Conservation (phyloP, 257 asterid species). For the Striga asiatica region DNA sequence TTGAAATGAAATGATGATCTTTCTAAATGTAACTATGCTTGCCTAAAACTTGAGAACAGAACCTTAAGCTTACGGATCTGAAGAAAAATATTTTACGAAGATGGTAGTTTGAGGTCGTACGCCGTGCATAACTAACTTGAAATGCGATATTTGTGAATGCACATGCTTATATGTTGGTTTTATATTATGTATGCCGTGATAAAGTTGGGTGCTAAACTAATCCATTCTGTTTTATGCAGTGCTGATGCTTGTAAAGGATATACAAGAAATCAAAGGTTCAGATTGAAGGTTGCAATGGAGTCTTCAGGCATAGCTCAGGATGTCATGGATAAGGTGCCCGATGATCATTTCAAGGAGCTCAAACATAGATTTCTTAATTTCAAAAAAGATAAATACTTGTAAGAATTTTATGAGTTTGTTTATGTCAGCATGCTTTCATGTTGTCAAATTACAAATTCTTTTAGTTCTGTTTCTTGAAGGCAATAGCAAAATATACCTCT, state of each 20-base stretch:
- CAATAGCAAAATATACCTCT: no score
- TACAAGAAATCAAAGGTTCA: constrained; percentile 31
- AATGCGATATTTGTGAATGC: no score
- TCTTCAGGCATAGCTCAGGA: constrained; percentile 43
- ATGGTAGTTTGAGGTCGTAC: not conserved
- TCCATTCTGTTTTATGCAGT: constrained; percentile 12
- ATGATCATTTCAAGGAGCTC: constrained; percentile 53
- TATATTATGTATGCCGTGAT: no score
- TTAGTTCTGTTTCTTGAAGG: no score
- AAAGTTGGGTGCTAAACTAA: constrained; percentile 11
- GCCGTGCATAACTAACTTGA: not conserved
- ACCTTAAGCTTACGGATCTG: no score
- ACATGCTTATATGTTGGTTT: no score
- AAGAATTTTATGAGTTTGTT: constrained; percentile 21
- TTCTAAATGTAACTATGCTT: not conserved
- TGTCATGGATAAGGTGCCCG: constrained; percentile 25
- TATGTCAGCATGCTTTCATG: no score
- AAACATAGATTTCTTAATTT: constrained; percentile 66
- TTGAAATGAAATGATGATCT: not conserved
- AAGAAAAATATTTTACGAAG: not conserved
- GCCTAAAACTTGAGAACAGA: not conserved
- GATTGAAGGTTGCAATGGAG: constrained; percentile 41
- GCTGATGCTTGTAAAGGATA: constrained; percentile 14
- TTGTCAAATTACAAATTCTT: no score
- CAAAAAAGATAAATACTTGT: constrained; percentile 75